Percentiles rank a stretch among this genome's conserved stretches.
These are phyloP conservation scores for Lycium barbarum DNA, from an alignment of 257 asterid species.

Conservation along the genomic window DNA sequence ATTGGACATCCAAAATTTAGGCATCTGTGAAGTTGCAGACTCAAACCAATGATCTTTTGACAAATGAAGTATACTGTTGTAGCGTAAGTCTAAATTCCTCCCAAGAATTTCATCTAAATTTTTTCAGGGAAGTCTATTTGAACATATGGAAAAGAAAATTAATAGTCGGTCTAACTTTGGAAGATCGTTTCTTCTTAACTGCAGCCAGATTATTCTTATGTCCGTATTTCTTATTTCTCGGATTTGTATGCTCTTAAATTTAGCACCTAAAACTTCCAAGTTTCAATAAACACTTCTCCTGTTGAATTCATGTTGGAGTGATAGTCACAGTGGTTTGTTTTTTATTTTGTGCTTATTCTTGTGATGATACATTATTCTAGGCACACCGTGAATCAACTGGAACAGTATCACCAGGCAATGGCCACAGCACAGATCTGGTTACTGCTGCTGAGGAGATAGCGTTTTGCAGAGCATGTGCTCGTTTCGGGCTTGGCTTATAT, in stretches of 20 bases:
- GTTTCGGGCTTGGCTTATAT: constrained; percentile 93
- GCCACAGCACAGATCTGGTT: constrained; percentile 59
- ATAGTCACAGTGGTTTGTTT: not conserved
- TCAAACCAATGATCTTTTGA: no score
- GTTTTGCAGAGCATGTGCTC: constrained; percentile 91
- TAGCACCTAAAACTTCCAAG: not conserved
- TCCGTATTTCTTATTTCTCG: no score
- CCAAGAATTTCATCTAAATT: no score
- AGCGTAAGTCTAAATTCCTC: no score
- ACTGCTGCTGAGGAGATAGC: constrained; percentile 94
- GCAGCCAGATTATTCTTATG: no score
- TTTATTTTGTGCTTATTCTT: not conserved
- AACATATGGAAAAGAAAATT: no score
- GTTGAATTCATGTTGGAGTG: not conserved
- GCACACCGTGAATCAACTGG: constrained; percentile 94
- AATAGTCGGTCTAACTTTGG: no score
- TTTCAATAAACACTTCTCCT: not conserved
- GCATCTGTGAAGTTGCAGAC: no score
- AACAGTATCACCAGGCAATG: constrained; percentile 57
- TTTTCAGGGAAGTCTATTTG: no score
- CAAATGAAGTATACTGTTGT: not conserved
- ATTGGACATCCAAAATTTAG: no score
- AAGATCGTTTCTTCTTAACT: no score
- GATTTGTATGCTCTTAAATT: not conserved
- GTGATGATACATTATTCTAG: constrained; percentile 44